phyloP scores from a whole-genome alignment of 2,329 filamentous ascomycete species.

The Cladophialophora psammophila region DNA sequence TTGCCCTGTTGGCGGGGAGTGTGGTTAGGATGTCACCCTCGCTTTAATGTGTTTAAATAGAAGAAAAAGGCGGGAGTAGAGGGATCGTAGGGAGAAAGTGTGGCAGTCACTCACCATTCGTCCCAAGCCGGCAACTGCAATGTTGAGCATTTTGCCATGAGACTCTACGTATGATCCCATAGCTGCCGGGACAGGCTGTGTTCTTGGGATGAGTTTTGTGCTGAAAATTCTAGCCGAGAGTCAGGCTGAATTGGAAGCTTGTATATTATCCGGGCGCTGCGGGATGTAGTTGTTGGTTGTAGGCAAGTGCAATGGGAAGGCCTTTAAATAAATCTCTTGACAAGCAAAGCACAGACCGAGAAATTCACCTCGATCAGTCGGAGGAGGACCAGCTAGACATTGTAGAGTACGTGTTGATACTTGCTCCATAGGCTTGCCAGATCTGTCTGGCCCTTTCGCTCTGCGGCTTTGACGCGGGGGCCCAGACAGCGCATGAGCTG shows the following conservation, averaged over 20 bases:
- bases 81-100: conserved; percentile 57
- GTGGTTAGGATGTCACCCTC: neutral
- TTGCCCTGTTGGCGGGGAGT: conserved; percentile 47
- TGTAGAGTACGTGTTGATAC: too few relatives aligned
- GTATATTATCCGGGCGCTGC: neutral
- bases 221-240: neutral
- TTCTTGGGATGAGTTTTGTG: neutral
- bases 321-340: too few relatives aligned
- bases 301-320: too few relatives aligned
- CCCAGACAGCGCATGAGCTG: neutral
- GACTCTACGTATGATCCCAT: conserved; percentile 2
- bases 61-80: conserved; percentile 58
- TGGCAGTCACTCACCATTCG: conserved; percentile 51
- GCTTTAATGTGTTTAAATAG: neutral
- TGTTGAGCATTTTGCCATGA: conserved; percentile 46
- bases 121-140: conserved; percentile 59
- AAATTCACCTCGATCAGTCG: too few relatives aligned
- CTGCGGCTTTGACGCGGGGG: neutral
- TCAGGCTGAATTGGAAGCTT: neutral
- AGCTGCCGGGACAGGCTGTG: neutral
- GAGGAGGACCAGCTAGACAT: too few relatives aligned
- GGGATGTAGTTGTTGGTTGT: too few relatives aligned
- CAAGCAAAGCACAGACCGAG: too few relatives aligned
- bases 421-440: too few relatives aligned
- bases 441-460: too few relatives aligned